A percentile compares a stretch with the other conserved stretches of the same genome.
Evolutionary conservation across 139 green algal species (phyloP).

Genomic region (Auxenochlorella pyrenoidosa): DNA sequence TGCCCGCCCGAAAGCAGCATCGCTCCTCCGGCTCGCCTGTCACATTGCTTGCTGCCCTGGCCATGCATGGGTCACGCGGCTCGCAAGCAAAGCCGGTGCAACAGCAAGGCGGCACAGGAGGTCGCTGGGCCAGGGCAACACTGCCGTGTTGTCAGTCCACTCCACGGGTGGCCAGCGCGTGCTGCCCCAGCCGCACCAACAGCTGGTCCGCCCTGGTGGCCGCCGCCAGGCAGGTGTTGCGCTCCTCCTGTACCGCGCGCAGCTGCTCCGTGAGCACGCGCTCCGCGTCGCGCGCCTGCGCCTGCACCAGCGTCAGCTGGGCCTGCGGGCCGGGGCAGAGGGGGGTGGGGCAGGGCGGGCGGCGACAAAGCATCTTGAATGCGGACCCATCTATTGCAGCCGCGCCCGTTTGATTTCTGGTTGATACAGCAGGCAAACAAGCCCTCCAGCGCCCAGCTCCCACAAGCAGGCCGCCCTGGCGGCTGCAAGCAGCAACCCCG

Average conservation of each 20-base stretch:
- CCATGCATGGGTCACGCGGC: too few species aligned
- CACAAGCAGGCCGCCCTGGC: too few species aligned
- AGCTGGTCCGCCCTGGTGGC: conserved; percentile 35
- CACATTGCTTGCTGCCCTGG: too few species aligned
- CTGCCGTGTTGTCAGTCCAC: neutral
- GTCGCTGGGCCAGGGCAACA: neutral
- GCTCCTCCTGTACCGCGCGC: conserved; percentile 37
- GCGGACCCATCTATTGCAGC: too few species aligned
- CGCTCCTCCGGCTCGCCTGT: too few species aligned
- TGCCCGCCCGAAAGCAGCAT: too few species aligned
- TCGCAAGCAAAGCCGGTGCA: neutral
- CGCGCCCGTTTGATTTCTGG: too few species aligned
- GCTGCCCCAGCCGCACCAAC: conserved; percentile 12
- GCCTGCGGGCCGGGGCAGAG: conserved; percentile 16
- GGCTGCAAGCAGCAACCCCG: too few species aligned
- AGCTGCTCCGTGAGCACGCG: conserved; percentile 29
- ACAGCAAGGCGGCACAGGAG: neutral
- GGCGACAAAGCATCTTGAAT: too few species aligned
- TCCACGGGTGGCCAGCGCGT: neutral
- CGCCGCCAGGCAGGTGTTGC: conserved; percentile 35
- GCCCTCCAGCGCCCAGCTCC: too few species aligned
- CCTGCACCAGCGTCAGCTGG: conserved; percentile 31
- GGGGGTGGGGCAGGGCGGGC: too few species aligned
- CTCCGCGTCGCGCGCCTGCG: conserved; percentile 29
- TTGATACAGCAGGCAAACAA: too few species aligned